Evolutionary conservation across 2,329 filamentous ascomycete genomes (phyloP), one percentile per base, ranked within the genome.

Genomic region (Zalaria sp.): DNA sequence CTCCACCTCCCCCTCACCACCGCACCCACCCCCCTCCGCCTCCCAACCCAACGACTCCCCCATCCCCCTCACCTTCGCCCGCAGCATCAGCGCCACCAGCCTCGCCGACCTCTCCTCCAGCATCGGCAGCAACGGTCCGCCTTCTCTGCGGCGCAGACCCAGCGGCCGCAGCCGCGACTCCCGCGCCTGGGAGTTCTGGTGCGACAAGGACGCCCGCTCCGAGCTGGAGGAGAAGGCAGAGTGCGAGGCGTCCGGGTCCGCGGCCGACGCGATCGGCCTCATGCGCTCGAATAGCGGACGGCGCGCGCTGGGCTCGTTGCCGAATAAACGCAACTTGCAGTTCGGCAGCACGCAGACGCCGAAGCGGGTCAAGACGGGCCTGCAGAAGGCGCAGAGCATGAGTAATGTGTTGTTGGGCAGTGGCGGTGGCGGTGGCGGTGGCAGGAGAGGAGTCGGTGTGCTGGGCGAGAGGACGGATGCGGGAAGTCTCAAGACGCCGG

Each of bases 171-270:
- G 88, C 43, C 79, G 85, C 42, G 84, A 95, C 58, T 84, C 87
- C 11, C 79, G 87, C 39, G 83, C 82, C 5, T 95, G 89, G 89
- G 85, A 93, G 55, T 86, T 86, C 43, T 88, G 83, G 64, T 89
- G 85, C 53, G 85, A 93, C 56, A 79, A 80, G 5, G 83, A 91
- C 49, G 69, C 75, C 40, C 79, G 82, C 35, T 84, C 86, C 53
- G 83, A 86, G 49, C 66, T 94, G 42, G 87, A 81, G 25, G 75
- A 75, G n/a, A 81, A 85, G 50, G 83, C 83, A 6, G 82, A 89
- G 61, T 79, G 84, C 51, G 85, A 93, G 55, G 76, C 76, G 5
- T 84, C 73, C 50, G 85, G 84, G 25, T 88, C 83, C 35, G 85
- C 84, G 41, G 75, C 82, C 45, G 83, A 83, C 29, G 85, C 83